Evolutionary conservation across 345 rosid species (phyloP).

Genomic region (Bruguiera parviflora): DNA sequence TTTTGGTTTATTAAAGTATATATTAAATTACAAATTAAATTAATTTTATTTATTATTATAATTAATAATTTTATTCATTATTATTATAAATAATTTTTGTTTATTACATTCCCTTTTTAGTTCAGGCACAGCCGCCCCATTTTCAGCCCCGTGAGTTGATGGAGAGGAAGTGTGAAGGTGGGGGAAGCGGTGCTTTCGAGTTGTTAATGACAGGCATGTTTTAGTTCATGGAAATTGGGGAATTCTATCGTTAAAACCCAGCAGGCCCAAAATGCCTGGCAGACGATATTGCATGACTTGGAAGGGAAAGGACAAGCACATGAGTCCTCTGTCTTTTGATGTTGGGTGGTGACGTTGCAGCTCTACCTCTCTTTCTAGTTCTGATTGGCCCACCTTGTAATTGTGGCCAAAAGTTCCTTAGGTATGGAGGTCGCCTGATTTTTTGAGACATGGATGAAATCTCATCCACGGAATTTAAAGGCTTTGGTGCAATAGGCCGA

Average conservation of each 20-base stretch:
- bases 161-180: conserved; percentile 57
- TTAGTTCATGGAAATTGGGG: too few species aligned
- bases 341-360: conserved; percentile 44
- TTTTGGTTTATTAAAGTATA: too few species aligned
- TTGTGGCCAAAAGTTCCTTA: conserved; percentile 78
- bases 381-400: conserved; percentile 79
- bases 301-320: conserved; percentile 23
- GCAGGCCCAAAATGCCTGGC: conserved; percentile 31
- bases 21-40: too few species aligned
- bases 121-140: conserved; percentile 17
- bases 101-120: too few species aligned
- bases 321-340: conserved; percentile 47
- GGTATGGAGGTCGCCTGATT: conserved; percentile 69
- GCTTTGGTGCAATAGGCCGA: conserved; percentile 91
- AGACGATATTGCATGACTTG: conserved; percentile 23
- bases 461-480: conserved; percentile 34
- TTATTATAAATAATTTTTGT: too few species aligned
- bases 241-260: conserved; percentile 38
- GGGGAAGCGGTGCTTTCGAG: conserved; percentile 37
- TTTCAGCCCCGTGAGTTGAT: conserved; percentile 15
- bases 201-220: too few species aligned
- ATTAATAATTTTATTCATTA: too few species aligned
- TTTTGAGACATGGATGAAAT: conserved; percentile 52
- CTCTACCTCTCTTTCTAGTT: conserved; percentile 80
- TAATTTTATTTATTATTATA: too few species aligned